Percentiles rank a stretch among this genome's conserved stretches.
Conservation (phyloP, 2,329 filamentous ascomycete species). For the Phialophora chinensis region DNA sequence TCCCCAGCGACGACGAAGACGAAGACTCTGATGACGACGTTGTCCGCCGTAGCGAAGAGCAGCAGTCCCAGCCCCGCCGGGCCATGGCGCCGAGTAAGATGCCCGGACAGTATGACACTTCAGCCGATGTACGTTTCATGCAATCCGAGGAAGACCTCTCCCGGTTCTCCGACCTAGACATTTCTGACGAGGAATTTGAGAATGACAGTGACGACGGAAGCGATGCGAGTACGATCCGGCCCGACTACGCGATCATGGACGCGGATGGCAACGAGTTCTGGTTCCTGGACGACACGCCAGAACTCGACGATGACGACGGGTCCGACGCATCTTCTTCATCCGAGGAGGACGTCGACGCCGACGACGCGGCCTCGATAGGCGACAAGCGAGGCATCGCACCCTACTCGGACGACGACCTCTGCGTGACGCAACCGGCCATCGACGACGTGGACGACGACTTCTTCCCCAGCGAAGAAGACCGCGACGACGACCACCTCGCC, state of each 20-base stretch:
- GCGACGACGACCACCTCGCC: conserved; percentile 79
- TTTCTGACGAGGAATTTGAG: conserved; percentile 56
- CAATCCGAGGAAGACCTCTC: conserved; percentile 48
- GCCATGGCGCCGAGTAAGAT: conserved; percentile 51
- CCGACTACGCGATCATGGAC: conserved; percentile 46
- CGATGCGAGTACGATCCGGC: conserved; percentile 39
- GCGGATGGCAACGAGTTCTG: conserved; percentile 51
- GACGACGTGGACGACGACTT: conserved; percentile 85
- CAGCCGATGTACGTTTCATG: conserved; percentile 46
- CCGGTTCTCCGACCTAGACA: conserved; percentile 54
- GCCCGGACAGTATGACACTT: conserved; percentile 40
- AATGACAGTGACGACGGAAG: conserved; percentile 35
- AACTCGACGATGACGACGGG: conserved; percentile 52
- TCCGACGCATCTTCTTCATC: conserved; percentile 53
- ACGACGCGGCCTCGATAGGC: conserved; percentile 59
- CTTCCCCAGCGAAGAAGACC: conserved; percentile 74
- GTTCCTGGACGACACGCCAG: conserved; percentile 52
- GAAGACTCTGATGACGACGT: conserved; percentile 49
- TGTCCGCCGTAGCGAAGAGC: conserved; percentile 39
- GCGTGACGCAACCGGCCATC: conserved; percentile 88
- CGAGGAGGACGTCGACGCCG: conserved; percentile 52
- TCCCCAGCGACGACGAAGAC: conserved; percentile 61
- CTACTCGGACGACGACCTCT: conserved; percentile 72
- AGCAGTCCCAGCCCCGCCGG: conserved; percentile 45
- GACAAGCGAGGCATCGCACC: conserved; percentile 61